phyloP scores from a whole-genome alignment of 805 yeast species.

The Tetrapisispora namnaoensis region DNA sequence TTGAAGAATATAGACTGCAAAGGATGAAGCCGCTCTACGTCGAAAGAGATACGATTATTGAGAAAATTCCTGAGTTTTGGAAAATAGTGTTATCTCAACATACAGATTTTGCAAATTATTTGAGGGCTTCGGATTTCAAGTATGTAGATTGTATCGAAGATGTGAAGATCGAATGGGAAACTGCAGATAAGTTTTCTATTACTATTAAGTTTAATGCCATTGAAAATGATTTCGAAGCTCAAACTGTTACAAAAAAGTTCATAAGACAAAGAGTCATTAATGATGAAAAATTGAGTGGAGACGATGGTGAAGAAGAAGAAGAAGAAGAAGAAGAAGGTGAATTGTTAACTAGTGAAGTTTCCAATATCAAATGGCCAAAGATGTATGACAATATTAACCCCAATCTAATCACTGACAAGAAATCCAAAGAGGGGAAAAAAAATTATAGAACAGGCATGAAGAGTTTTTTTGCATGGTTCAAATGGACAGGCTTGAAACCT shows the following conservation, averaged over 20 bases:
- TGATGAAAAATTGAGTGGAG: constrained; percentile 6
- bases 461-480: constrained; percentile 80
- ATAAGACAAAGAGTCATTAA: constrained; percentile 27
- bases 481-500: constrained; percentile 72
- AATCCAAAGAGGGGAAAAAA: constrained; percentile 45
- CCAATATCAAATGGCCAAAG: constrained; percentile 58
- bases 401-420: constrained; percentile 34
- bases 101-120: constrained; percentile 74
- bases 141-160: constrained; percentile 59
- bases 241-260: constrained; percentile 53
- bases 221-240: constrained; percentile 43
- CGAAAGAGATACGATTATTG: constrained; percentile 44
- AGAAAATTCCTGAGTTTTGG: constrained; percentile 72
- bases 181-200: constrained; percentile 50
- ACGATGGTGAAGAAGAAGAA: constrained; percentile 21
- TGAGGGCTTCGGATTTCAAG: constrained; percentile 67
- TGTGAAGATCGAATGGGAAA: constrained; percentile 47
- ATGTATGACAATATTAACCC: constrained; percentile 53
- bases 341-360: constrained; percentile 43
- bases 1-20: constrained; percentile 42
- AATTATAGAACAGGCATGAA: constrained; percentile 63
- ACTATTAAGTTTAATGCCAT: constrained; percentile 46
- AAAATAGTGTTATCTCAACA: constrained; percentile 74
- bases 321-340: constrained; percentile 46
- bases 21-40: constrained; percentile 49